Evolutionary conservation across 345 rosid species (phyloP), one percentile per base, ranked within the genome.

Genomic region (Citrus mangshanensis): DNA sequence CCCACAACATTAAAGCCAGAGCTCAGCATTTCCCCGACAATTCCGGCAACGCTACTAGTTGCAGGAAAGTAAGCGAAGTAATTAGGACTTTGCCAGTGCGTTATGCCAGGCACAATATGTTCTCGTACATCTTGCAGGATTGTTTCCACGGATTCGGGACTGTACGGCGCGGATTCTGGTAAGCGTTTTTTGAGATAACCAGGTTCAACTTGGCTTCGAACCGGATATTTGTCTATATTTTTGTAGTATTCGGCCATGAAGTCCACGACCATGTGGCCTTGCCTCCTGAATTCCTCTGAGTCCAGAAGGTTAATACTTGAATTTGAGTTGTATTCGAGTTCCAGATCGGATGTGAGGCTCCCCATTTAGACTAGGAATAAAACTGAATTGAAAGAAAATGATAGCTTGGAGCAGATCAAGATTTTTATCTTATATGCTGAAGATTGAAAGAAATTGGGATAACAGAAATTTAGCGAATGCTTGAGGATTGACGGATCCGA

Each of bases 81-180:
- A 21, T 58, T 75, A 9, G 91, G 88, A 74, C 86, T 85, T 42
- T 82, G 86, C 91, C 88, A 86, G 10, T 86, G 88, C 4, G 92
- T 87, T 24, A 89, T 64, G 19, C 89, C 86, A 1, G 86, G 92
- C 25, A 89, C 27, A 7, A 89, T 82, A 16, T 72, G 79, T 5
- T 78, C 69, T n/a, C 40, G 55, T 9, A 89, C 69, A 73, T 85
- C 89, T 0, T 76, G 63, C 58, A 87, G 78, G 56, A 89, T 84
- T 5, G 77, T 65, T 18, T 82, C 86, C 1, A 87, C 49, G 0
- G 85, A 68, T 38, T 89, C 87, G 7, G 84, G 84, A 22, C 21
- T 9, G 34, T 37, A 8, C 0, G 85, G 88, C 32, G 90, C 89
- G 0, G 87, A 84, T 2, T 51, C 38, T 1, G 92, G 90, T 34